Evolutionary conservation across 2,329 filamentous ascomycete species (phyloP).

Genomic region (Colletotrichum graminicola): DNA sequence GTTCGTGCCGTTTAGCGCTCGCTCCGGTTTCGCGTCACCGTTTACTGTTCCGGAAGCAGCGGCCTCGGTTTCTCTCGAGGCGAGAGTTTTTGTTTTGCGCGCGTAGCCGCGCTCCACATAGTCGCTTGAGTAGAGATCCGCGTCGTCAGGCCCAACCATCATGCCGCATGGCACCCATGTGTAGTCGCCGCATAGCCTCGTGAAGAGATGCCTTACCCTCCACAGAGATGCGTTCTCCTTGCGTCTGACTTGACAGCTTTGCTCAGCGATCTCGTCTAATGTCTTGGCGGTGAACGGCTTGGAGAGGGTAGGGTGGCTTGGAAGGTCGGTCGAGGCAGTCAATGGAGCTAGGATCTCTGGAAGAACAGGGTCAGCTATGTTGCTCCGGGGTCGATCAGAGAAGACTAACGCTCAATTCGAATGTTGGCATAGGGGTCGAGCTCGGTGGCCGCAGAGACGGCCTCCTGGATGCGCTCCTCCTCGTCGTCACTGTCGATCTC

Average conservation of each 20-base stretch:
- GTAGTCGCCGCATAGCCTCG: slow-evolving; percentile 80
- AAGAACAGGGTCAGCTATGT: slow-evolving; percentile 46
- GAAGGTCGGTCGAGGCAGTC: slow-evolving; percentile 79
- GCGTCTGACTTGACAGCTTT: slow-evolving; percentile 78
- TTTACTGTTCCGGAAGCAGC: slow-evolving; percentile 43
- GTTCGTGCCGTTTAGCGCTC: slow-evolving; percentile 43
- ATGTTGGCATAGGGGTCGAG: slow-evolving; percentile 81
- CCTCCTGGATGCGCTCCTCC: slow-evolving; percentile 71
- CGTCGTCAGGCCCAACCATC: slow-evolving; percentile 69
- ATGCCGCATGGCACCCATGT: slow-evolving; percentile 73
- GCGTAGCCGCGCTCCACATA: slow-evolving; percentile 56
- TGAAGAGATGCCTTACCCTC: slow-evolving; percentile 80
- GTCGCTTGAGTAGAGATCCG: slow-evolving; percentile 65
- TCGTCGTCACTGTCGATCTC: slow-evolving; percentile 81
- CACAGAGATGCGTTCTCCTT: slow-evolving; percentile 80
- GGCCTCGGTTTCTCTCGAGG: slow-evolving; percentile 2
- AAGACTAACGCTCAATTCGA: slow-evolving; percentile 74
- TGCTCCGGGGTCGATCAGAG: slow-evolving; percentile 13
- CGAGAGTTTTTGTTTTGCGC: slow-evolving; percentile 36
- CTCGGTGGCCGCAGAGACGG: slow-evolving; percentile 72
- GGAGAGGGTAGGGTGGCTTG: slow-evolving; percentile 79
- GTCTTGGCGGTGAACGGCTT: slow-evolving; percentile 81
- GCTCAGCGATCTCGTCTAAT: slow-evolving; percentile 76
- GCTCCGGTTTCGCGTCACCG: slow-evolving; percentile 22
- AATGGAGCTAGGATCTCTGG: slow-evolving; percentile 81